Conservation (phyloP, 495 filamentous ascomycete species). For the Aspergillus bridgeri region DNA sequence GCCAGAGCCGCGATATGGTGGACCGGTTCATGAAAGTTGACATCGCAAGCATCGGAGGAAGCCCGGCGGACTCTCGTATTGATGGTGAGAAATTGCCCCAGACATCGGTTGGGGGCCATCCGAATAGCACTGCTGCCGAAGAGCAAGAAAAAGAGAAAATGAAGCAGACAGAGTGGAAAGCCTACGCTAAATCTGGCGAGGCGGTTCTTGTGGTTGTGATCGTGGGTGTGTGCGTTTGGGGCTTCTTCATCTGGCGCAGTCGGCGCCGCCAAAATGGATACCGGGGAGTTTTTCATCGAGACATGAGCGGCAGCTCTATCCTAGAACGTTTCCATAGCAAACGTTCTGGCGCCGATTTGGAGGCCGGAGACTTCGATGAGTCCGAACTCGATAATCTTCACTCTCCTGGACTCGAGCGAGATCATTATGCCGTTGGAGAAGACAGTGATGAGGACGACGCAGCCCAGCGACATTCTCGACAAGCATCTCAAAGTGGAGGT, state of each 20-base stretch:
- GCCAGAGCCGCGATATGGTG: slow-evolving; percentile 90
- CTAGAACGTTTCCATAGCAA: slow-evolving; percentile 44
- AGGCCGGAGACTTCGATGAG: slow-evolving; percentile 88
- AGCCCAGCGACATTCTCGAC: slow-evolving; percentile 12
- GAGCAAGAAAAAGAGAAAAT: slow-evolving; percentile 72
- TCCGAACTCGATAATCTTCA: slow-evolving; percentile 76
- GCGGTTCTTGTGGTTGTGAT: slow-evolving; percentile 83
- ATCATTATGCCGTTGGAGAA: slow-evolving; percentile 44
- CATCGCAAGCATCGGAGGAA: slow-evolving; percentile 84
- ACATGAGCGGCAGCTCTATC: slow-evolving; percentile 31
- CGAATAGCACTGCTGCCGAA: slow-evolving; percentile 71
- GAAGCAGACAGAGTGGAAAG: slow-evolving; percentile 83
- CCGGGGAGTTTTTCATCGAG: slow-evolving; percentile 36
- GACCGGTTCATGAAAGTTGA: slow-evolving; percentile 95
- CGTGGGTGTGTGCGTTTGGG: slow-evolving; percentile 74
- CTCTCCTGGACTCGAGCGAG: slow-evolving; percentile 34
- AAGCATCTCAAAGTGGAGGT: slow-evolving; percentile 4
- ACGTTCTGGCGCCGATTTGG: slow-evolving; percentile 59
- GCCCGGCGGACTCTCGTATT: slow-evolving; percentile 77
- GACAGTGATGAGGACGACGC: slow-evolving; percentile 40
- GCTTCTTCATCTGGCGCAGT: slow-evolving; percentile 80
- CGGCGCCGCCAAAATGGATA: slow-evolving; percentile 54
- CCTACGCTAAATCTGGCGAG: slow-evolving; percentile 89
- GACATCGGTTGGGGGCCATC: slow-evolving; percentile 83
- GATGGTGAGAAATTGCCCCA: slow-evolving; percentile 83